Evolutionary conservation across 2,329 filamentous ascomycete genomes (phyloP).

Genomic region (Sporothrix brasiliensis): DNA sequence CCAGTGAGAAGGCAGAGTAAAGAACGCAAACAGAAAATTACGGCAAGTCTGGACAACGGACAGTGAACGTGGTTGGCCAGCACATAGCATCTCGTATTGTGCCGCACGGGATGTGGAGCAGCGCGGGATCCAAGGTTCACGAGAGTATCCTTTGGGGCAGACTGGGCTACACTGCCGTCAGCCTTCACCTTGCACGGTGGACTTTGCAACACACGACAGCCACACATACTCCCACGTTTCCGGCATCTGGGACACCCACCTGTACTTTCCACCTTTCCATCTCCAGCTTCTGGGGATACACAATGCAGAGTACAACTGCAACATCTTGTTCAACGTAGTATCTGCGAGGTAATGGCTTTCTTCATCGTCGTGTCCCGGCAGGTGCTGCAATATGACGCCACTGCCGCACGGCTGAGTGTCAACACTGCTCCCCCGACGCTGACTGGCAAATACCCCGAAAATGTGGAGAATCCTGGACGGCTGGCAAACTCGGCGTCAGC

Average conservation of each 20-base stretch:
- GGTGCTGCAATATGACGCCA: neutral
- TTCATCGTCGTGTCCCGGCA: neutral
- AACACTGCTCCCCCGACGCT: neutral
- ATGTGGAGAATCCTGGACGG: neutral
- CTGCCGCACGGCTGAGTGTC: neutral
- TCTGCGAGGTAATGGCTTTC: neutral
- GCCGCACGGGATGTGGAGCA: neutral
- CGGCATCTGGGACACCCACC: neutral
- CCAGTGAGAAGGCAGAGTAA: neutral
- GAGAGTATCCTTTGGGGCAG: too few relatives aligned
- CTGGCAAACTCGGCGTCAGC: conserved; percentile 27
- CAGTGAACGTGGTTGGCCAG: neutral
- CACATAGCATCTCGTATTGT: conserved; percentile 2
- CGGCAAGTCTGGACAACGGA: neutral
- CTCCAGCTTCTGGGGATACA: too few relatives aligned
- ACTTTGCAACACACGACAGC: neutral
- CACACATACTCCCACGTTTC: neutral
- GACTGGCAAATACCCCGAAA: conserved; percentile 17
- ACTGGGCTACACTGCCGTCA: neutral
- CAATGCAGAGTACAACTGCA: too few relatives aligned
- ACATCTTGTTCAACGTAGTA: neutral
- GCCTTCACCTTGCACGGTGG: neutral
- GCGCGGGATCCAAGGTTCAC: too few relatives aligned
- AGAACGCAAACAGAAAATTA: neutral
- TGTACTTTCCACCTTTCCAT: neutral